Conservation (phyloP, 352 stramenopile species). For the Phytophthora kernoviae region DNA sequence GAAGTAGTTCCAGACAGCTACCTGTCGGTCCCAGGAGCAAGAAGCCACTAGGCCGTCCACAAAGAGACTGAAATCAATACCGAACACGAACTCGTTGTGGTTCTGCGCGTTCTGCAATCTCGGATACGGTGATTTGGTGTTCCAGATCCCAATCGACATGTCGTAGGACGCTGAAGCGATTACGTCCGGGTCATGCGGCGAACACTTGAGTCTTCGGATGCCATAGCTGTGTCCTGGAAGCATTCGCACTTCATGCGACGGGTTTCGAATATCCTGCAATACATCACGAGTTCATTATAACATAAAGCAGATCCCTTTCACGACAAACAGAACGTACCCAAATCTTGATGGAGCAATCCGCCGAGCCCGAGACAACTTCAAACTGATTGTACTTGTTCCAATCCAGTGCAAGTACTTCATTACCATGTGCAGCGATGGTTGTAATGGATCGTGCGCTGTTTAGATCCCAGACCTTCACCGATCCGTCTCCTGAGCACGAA, state of each 20-base stretch:
- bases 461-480: slow-evolving; percentile 84
- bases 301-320: not conserved
- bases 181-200: slow-evolving; percentile 79
- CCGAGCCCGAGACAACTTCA: slow-evolving; percentile 85
- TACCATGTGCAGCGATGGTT: slow-evolving; percentile 73
- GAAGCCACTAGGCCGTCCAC: slow-evolving; percentile 76
- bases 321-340: slow-evolving; percentile 54
- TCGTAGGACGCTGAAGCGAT: slow-evolving; percentile 90
- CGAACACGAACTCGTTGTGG: slow-evolving; percentile 90
- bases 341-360: slow-evolving; percentile 84
- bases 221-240: slow-evolving; percentile 85
- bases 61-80: slow-evolving; percentile 86
- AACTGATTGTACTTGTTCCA: slow-evolving; percentile 95
- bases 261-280: slow-evolving; percentile 79
- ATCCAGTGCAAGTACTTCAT: slow-evolving; percentile 88
- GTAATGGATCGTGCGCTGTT: slow-evolving; percentile 52
- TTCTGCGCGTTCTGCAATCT: slow-evolving; percentile 75
- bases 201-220: slow-evolving; percentile 85
- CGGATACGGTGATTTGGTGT: slow-evolving; percentile 80
- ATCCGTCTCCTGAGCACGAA: slow-evolving; percentile 80
- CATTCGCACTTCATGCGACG: slow-evolving; percentile 62
- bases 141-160: slow-evolving; percentile 91
- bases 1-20: slow-evolving; percentile 83
- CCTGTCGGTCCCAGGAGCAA: slow-evolving; percentile 83
- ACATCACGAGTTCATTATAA: slow-evolving; percentile 1